These are phyloP conservation scores for Fusarium proliferatum DNA, from an alignment of 2,329 filamentous ascomycete species.

Conservation along the genomic window DNA sequence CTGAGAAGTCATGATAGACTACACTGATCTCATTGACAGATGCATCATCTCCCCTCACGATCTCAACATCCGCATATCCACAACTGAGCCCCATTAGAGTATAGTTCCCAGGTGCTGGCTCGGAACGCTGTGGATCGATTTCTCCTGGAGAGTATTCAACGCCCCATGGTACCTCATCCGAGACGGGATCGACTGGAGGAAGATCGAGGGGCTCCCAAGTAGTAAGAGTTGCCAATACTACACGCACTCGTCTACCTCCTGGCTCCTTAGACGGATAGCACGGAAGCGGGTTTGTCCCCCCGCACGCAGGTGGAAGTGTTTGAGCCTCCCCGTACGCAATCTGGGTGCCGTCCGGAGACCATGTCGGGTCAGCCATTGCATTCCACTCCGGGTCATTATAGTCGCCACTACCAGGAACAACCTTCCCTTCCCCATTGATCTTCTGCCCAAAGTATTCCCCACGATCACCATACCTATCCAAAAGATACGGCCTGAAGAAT, in stretches of 20 bases:
- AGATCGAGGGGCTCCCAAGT: conserved; percentile 43
- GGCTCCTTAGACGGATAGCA: conserved; percentile 54
- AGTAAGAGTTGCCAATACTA: conserved; percentile 55
- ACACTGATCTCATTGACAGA: background rate
- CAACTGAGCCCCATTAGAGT: background rate
- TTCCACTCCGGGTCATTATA: conserved; percentile 61
- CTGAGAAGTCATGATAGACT: conserved; percentile 5
- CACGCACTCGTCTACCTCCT: conserved; percentile 51
- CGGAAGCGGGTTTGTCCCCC: conserved; percentile 55
- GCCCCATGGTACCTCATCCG: conserved; percentile 13
- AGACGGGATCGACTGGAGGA: conserved; percentile 9
- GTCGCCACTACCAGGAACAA: conserved; percentile 43
- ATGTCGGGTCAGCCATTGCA: conserved; percentile 57
- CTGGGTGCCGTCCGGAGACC: conserved; percentile 53
- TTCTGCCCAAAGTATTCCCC: conserved; percentile 57
- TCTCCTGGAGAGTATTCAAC: background rate
- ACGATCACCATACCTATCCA: conserved; percentile 58
- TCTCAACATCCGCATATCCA: conserved; percentile 3
- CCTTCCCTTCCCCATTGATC: conserved; percentile 52
- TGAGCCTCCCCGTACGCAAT: conserved; percentile 57
- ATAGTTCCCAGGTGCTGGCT: background rate
- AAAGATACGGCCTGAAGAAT: conserved; percentile 59
- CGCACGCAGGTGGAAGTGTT: conserved; percentile 54
- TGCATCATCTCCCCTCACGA: background rate
- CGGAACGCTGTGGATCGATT: background rate